A percentile compares a stretch with the other conserved stretches of the same genome.
phyloP scores from a whole-genome alignment of 2,329 filamentous ascomycete species.

The Talaromyces sp. region DNA sequence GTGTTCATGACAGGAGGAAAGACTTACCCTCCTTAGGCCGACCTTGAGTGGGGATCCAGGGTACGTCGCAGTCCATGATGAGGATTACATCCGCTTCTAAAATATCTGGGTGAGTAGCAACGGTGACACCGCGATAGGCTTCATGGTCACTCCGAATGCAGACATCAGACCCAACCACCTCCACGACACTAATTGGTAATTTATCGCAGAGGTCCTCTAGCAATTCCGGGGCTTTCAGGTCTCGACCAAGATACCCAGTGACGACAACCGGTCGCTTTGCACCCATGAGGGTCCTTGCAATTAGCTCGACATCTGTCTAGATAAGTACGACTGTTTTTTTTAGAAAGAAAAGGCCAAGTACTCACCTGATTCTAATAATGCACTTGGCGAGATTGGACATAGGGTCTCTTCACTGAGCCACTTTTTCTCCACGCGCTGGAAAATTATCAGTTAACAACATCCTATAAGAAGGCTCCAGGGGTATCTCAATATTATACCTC shows the following conservation, averaged over 20 bases:
- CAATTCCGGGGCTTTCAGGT: conserved; percentile 43
- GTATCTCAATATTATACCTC: conserved; percentile 63
- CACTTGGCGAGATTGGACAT: conserved; percentile 12
- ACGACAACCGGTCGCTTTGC: conserved; percentile 53
- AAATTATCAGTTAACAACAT: not conserved
- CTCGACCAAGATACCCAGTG: conserved; percentile 53
- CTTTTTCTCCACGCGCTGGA: conserved; percentile 18
- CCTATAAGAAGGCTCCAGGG: too few species aligned
- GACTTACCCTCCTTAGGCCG: conserved; percentile 43
- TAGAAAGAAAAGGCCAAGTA: not conserved
- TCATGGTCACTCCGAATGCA: conserved; percentile 46
- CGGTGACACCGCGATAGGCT: conserved; percentile 69
- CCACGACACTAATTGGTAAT: conserved; percentile 51
- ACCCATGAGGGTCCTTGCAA: conserved; percentile 44
- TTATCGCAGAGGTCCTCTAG: conserved; percentile 50
- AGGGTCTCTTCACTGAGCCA: conserved; percentile 14
- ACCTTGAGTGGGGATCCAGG: conserved; percentile 80
- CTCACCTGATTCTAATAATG: conserved; percentile 15
- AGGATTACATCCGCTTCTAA: conserved; percentile 78
- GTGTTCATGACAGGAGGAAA: too few species aligned
- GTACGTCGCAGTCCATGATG: conserved; percentile 83
- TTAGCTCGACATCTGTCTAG: conserved; percentile 40
- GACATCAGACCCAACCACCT: conserved; percentile 53
- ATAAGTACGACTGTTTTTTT: conserved; percentile 5
- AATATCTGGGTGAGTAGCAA: conserved; percentile 72